Evolutionary conservation across 306 rosid species (phyloP).

Genomic region (Lablab purpureus): DNA sequence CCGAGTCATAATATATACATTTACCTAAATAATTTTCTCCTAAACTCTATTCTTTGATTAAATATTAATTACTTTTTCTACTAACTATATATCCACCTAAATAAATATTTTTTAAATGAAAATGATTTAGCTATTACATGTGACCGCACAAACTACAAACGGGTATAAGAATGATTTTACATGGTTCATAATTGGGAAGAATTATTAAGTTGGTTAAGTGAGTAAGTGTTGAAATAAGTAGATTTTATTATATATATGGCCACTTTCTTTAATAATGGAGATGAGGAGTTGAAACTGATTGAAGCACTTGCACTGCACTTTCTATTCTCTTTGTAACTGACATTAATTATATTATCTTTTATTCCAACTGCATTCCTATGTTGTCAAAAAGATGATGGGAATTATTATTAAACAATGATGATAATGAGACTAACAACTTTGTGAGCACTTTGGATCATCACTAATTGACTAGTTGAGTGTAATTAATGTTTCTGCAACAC

Average conservation of each 20-base stretch:
- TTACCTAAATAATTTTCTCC: background rate
- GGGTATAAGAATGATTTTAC: no score
- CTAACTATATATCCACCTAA: no score
- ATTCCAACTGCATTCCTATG: conserved; percentile 43
- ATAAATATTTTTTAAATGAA: no score
- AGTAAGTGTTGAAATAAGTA: background rate
- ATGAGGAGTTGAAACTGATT: conserved; percentile 46
- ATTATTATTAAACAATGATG: conserved; percentile 55
- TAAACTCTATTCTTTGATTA: background rate
- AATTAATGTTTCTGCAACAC: conserved; percentile 27
- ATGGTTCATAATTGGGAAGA: background rate
- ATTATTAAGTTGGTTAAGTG: background rate
- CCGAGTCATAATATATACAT: background rate
- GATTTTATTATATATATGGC: background rate
- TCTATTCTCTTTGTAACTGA: conserved; percentile 49
- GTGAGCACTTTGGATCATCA: conserved; percentile 43
- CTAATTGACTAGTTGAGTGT: conserved; percentile 14
- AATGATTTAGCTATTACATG: no score
- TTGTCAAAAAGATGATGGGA: conserved; percentile 47
- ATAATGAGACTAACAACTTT: conserved; percentile 41
- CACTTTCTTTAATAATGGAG: conserved; percentile 50
- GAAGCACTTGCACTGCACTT: conserved; percentile 49
- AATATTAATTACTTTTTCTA: no score
- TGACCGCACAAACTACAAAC: no score
- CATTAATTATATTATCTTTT: conserved; percentile 56